Base-by-base conservation (phyloP, 805 yeast genomes). In the Ogataea methylovora region DNA sequence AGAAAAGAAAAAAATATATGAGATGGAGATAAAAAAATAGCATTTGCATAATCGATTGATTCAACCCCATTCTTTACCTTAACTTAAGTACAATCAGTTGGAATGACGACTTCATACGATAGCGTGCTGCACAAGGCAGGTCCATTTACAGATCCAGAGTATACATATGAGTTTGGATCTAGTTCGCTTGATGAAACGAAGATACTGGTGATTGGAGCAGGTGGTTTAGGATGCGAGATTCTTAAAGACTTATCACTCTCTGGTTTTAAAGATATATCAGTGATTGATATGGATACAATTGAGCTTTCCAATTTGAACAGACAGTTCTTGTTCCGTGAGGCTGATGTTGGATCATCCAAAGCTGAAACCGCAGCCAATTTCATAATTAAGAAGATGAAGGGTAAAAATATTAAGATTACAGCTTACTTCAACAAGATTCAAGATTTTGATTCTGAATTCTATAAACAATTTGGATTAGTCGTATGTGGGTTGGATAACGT, bases 401-500 rank as follows among this genome's bases (percentile, higher is more conserved):
- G 57, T 30, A 6, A 69, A 10, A 26, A 22, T 4, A 13, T 48
- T 10, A 30, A 37, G 2, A 39, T 84, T 9, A 64, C 65, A 2
- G 76, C 95, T 2, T 73, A 76, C 54, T 76, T 67, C 46, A 73
- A 79, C 8, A 74, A 69, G 45, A 76, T 90, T 39, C 82, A 79
- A 43, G 79, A 78, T 40, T 71, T 79, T 46, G 69, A 72, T 24
- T 62, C 61, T 13, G 72, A 65, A 0, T 92, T 76, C 48, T 84
- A 85, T 54, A 53, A 60, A 42, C 73, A 72, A 42, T 90, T 88
- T 52, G 68, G 74, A 8, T 65, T 85, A 27, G 75, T 92, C 0
- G 68, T 90, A 2, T 84, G 96, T 40, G 97, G 97, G 0, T 63
- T 90, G 32, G 98, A 90, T 54, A 76, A 84, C 33, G 79, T 92